Evolutionary conservation across 768 basidiomycete genomes (phyloP), one percentile per base, ranked within the genome.

Genomic region (Punctularia strigosozonata): DNA sequence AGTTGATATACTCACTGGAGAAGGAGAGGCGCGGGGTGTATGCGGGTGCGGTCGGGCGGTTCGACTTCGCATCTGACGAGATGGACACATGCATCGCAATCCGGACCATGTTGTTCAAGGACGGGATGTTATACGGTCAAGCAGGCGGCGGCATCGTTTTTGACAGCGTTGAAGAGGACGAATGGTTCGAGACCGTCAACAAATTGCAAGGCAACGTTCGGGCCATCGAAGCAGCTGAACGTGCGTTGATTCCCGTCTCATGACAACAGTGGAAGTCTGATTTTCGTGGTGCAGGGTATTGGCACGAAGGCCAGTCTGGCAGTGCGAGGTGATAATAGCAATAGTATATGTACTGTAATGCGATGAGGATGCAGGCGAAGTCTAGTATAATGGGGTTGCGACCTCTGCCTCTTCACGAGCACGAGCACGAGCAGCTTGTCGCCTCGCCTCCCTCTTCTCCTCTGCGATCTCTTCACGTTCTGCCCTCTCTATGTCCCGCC

Each of bases 81-180:
- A 89, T 98, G 84, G 95, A 99, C 57, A 95, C 89, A 1, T 98
- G 94, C 61, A 99, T 99, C 51, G 94, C 95, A 4, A 98, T 99
- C 50, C 77, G 95, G 23, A 98, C 92, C 4, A 98, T 97, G 89
- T 75, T 80, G 1, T 97, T 95, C 69, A 97, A 95, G 60, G 73
- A 91, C 47, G 90, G 91, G 2, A 66, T 77, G 15, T 87, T 77
- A 17, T 98, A 97, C 57, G 62, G 98, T 33, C 92, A 97, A 55
- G 95, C 95, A 25, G 91, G 94, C 5, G 95, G 94, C 38, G 94
- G 94, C 2, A 95, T 99, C 47, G 95, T 99, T 7, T 90, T 80
- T 47, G 95, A 99, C 58, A 91, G 88, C 49, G 81, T 89, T 14
- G 95, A 99, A 56, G 85, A 94, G 54, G 92, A 95, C n/a, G 95